Evolutionary conservation across 2,329 filamentous ascomycete genomes (phyloP), one percentile per base, ranked within the genome.

Genomic region (Tolypocladium cylindrosporum): DNA sequence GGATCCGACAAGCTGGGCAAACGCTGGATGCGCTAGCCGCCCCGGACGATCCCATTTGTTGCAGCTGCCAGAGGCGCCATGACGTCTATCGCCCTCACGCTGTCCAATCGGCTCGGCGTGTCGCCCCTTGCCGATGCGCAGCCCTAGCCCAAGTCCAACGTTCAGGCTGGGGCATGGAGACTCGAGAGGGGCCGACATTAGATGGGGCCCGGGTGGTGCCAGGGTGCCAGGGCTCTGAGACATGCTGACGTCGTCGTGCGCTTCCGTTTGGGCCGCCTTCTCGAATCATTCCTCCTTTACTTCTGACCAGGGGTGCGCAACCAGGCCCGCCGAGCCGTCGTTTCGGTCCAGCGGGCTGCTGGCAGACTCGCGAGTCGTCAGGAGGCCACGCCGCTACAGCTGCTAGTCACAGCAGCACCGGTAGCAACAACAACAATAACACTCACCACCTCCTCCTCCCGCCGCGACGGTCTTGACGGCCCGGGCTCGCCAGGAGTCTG

Each of bases 101-200:
- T 40, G 45, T 34, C 61, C 61, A 62, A 63, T 61, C 58, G 58
- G 61, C 58, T 60, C 56, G 41, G 34, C 24, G 55, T 40, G 9
- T 55, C 48, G 41, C 11, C 50, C 34, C 57, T 55, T 56, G n/a
- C 57, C 43, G 54, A 55, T 50, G 56, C 39, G 57, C 57, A 59
- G 54, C 58, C 56, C 52, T n/a, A 58, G 56, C 52, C 58, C 55
- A 39, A 55, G 43, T 48, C 31, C 40, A 27, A 43, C 54, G 16
- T 19, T 16, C 52, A 21, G 54, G 24, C 54, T 24, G 54, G 41
- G 54, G 40, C 27, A n/a, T 14, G 42, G 41, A 14, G 54, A 19
- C 45, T 43, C 31, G 41, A 45, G 24, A 45, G 54, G 42, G 42
- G 34, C 24, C 37, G 53, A 40, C 53, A 55, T n/a, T 14, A 42